Base-by-base conservation (phyloP, 495 filamentous ascomycete species). In the Penicillium chermesinum region DNA sequence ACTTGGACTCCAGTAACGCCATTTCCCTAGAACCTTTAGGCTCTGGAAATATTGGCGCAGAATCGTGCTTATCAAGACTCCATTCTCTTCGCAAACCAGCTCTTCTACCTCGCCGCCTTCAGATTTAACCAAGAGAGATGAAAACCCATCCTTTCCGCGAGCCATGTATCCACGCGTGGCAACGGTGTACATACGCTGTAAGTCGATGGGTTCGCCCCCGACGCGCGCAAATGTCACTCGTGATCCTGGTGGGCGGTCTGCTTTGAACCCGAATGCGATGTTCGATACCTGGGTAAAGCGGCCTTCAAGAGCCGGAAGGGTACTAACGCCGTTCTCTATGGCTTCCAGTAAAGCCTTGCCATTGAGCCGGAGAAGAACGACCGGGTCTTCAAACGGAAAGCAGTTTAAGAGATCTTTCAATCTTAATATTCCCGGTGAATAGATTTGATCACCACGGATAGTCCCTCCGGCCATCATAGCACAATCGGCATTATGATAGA, bases 361-460 rank as follows among this genome's bases (percentile, higher is more conserved):
- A 1, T 62, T 70, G 9, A 87, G 68, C 18, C 77, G 80, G 36
- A 95, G 69, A 1, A 93, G 82, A 0, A 95, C 83, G 3, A 91
- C 85, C 0, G 90, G 91, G 44, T 96, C 90, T 57, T 95, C 90
- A 51, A 96, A 96, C 0, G 90, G 90, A 58, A 96, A 96, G 52
- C 87, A 90, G 38, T 83, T 81, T 47, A 79, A 42, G 10, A 96
- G 77, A 57, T 96, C 90, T 49, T 85, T 86, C 22, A 94, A 62
- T 10, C 79, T 70, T 2, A 96, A 60, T 3, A 90, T 72, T 0
- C 90, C 90, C 0, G 87, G 85, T 0, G 86, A 78, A 48, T 95
- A 95, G 32, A 96, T 82, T 63, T 91, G 88, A 51, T 95, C 90
- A 3, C 90, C 90, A 7, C 90, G 77, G 43, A 95, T 86, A n/a